phyloP scores from a whole-genome alignment of 257 asterid genomes.

The Solanum medicagineum region DNA sequence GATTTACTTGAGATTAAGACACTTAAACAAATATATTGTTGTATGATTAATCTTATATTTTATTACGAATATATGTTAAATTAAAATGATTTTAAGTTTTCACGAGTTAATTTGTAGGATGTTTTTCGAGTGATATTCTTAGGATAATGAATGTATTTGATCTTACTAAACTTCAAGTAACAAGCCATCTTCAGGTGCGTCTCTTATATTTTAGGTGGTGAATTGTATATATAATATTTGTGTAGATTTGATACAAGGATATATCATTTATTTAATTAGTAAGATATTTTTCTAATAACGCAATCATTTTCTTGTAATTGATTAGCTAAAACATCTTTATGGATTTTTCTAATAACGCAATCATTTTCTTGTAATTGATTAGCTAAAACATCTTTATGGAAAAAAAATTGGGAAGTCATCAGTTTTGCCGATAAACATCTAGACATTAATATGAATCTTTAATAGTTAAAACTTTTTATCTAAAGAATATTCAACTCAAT shows the following conservation, averaged over 20 bases:
- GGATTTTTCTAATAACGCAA: too few relatives aligned
- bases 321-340: not conserved
- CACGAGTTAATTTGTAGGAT: not conserved
- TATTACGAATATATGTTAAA: too few relatives aligned
- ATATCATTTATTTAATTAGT: not conserved
- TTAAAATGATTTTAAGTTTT: not conserved
- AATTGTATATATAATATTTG: not conserved
- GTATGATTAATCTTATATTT: too few relatives aligned
- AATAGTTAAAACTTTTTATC: too few relatives aligned
- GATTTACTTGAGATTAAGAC: too few relatives aligned
- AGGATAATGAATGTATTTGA: not conserved
- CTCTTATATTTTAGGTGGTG: too few relatives aligned
- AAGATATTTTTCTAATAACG: too few relatives aligned
- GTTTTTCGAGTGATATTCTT: not conserved
- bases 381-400: not conserved
- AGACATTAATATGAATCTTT: too few relatives aligned
- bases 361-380: too few relatives aligned
- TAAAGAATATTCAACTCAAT: too few relatives aligned
- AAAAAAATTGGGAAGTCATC: not conserved
- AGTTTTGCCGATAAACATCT: not conserved
- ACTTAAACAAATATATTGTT: not conserved
- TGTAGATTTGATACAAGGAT: not conserved
- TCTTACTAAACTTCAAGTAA: not conserved
- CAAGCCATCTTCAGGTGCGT: not conserved
- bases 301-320: too few relatives aligned